A percentile compares a stretch with the other conserved stretches of the same genome.
Conservation (phyloP, 805 yeast genomes). For the Citeromyces nyonsensis region DNA sequence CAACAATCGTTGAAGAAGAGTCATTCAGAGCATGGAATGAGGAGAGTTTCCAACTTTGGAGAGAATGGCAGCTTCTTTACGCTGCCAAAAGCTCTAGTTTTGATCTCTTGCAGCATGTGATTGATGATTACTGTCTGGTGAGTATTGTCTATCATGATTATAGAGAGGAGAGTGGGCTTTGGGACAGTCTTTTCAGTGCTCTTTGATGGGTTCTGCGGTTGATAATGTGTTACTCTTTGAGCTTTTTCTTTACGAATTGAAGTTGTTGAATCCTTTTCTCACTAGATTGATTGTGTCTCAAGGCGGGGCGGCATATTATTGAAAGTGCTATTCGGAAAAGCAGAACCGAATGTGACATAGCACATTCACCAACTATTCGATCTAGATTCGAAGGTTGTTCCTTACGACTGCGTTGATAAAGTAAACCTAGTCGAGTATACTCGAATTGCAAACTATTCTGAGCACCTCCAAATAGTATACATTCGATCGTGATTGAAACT, state of each 20-base stretch:
- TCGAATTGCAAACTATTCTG: too few species aligned
- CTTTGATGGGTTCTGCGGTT: constrained; percentile 17
- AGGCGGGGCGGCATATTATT: too few species aligned
- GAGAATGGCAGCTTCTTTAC: constrained; percentile 82
- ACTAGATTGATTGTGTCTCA: too few species aligned
- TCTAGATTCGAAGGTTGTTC: too few species aligned
- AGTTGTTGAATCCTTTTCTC: too few species aligned
- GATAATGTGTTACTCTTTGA: constrained; percentile 4
- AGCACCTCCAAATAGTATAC: too few species aligned
- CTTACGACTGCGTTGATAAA: too few species aligned
- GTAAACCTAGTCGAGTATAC: too few species aligned
- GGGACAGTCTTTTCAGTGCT: constrained; percentile 31
- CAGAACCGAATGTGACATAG: too few species aligned
- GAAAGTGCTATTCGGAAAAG: too few species aligned
- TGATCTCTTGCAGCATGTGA: constrained; percentile 42
- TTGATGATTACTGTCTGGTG: constrained; percentile 57
- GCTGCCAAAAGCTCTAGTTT: constrained; percentile 38
- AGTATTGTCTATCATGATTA: constrained; percentile 81
- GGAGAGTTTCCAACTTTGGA: constrained; percentile 85
- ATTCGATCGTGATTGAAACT: too few species aligned
- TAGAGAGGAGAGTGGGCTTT: constrained; percentile 54
- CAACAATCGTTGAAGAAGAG: constrained; percentile 84
- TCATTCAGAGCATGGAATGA: constrained; percentile 94
- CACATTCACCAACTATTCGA: too few species aligned
- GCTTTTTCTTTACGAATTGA: constrained; percentile 5